Evolutionary conservation across 139 green algal genomes (phyloP).

Genomic region (Edaphochlamys debaryana): DNA sequence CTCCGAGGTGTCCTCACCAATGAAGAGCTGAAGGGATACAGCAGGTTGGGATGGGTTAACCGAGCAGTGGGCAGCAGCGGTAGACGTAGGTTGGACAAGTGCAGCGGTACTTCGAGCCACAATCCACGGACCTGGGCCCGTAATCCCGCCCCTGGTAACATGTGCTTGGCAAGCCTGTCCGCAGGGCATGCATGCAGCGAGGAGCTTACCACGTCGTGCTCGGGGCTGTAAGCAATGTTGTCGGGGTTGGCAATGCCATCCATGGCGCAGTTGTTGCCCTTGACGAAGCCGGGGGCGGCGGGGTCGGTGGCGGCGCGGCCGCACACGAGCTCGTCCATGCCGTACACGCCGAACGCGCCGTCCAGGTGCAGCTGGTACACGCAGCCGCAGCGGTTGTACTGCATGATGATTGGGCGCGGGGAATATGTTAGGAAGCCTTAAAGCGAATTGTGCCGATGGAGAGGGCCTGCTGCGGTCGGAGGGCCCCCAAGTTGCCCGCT

Average conservation of each 20-base stretch:
- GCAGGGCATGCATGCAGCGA: too few relatives aligned
- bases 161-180: too few relatives aligned
- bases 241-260: conserved; percentile 49
- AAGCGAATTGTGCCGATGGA: too few relatives aligned
- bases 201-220: conserved; percentile 40
- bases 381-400: conserved; percentile 61
- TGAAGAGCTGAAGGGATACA: conserved; percentile 31
- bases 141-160: too few relatives aligned
- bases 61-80: too few relatives aligned
- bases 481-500: too few relatives aligned
- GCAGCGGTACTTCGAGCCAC: too few relatives aligned
- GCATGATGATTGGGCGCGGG: neutral
- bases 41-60: too few relatives aligned
- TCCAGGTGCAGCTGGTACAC: conserved; percentile 48
- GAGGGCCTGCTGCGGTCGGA: too few relatives aligned
- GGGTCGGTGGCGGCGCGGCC: neutral
- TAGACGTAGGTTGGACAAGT: too few relatives aligned
- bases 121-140: too few relatives aligned
- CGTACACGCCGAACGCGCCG: conserved; percentile 25
- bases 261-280: conserved; percentile 35
- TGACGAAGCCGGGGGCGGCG: neutral
- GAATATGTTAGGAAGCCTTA: neutral
- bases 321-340: conserved; percentile 25
- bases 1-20: conserved; percentile 51
- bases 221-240: conserved; percentile 47